Base-by-base conservation (phyloP, 176 grass and related monocot species). In the Hsuehochloa calcarea region DNA sequence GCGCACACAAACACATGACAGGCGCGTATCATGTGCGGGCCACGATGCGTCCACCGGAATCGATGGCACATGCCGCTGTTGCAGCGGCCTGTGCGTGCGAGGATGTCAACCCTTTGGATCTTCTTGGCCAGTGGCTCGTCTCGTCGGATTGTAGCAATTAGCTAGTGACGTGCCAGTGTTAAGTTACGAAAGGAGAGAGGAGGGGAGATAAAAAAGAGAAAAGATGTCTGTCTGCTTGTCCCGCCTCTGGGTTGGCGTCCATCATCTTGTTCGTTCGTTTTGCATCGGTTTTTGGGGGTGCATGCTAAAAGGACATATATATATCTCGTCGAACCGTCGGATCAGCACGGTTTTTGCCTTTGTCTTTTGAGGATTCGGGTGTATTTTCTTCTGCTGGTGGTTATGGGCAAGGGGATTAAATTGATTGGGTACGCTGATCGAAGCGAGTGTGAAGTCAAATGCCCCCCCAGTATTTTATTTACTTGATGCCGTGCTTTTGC, bases 231-330 rank as follows among this genome's bases (percentile, higher is more conserved):
- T 15, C 66, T 39, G 78, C 20, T 4, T 35, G 45, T 23, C 44
- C 35, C 22, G 67, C 68, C 68, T 84, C 67, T 70, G 80, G 26
- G 81, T 75, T 40, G 76, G 75, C 74, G 26, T 70, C 72, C 86
- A 77, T 70, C 72, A 70, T 68, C 43, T 25, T 17, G 61, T 37
- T 45, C 60, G 26, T 25, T 64, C 47, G 19, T 61, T n/a, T 0
- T 13, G 80, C 65, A 25, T 75, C 17, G 60, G 49, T 81, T 49
- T 87, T 11, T 51, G 29, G 5, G 5, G 5, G 22, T 1, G 55
- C 41, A 54, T n/a, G 2, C 8, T 8, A 65, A 22, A 38, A 51
- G 9, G n/a, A n/a, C n/a, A n/a, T n/a, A n/a, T n/a, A n/a, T n/a
- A 10, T 10, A 87, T 82, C 13, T 74, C 29, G 13, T 69, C 50